These are phyloP conservation scores for Domatiomyces globalis DNA, from an alignment of 2,329 filamentous ascomycete genomes.

Conservation along the genomic window DNA sequence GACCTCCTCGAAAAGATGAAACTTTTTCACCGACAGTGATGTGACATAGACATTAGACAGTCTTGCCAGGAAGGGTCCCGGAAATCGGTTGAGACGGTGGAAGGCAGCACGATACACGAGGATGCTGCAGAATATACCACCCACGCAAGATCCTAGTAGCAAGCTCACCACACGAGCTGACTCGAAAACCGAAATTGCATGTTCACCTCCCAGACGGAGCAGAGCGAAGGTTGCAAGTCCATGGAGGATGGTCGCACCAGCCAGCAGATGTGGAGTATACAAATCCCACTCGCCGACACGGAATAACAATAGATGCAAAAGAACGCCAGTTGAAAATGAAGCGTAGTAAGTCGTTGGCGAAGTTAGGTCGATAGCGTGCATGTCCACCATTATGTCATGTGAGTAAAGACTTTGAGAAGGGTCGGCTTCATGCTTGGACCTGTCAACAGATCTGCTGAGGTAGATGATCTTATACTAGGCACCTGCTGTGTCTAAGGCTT, in stretches of 20 bases:
- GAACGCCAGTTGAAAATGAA: slow-evolving; percentile 2
- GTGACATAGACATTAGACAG: slow-evolving; percentile 9
- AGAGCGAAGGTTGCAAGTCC: slow-evolving; percentile 28
- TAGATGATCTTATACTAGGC: neutral
- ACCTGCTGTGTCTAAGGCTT: neutral
- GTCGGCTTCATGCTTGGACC: neutral
- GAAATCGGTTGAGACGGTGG: slow-evolving; percentile 21
- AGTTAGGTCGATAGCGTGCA: neutral
- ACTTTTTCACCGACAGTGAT: slow-evolving; percentile 1
- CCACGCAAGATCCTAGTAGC: slow-evolving; percentile 26
- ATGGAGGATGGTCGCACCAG: neutral
- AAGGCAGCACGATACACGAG: slow-evolving; percentile 21
- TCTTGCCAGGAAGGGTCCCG: slow-evolving; percentile 20
- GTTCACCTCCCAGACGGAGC: slow-evolving; percentile 32
- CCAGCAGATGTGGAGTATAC: slow-evolving; percentile 1
- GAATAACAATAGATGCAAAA: slow-evolving; percentile 10
- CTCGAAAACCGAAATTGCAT: slow-evolving; percentile 46
- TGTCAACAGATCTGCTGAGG: neutral
- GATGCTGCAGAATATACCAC: slow-evolving; percentile 10
- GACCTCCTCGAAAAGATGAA: slow-evolving; percentile 5
- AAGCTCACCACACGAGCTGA: slow-evolving; percentile 50
- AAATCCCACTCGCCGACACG: slow-evolving; percentile 10
- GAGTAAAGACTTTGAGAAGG: neutral
- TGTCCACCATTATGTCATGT: neutral
- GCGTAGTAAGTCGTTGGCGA: neutral